Evolutionary conservation across 2,329 filamentous ascomycete species (phyloP).

Genomic region (Neonectria neomacrospora): DNA sequence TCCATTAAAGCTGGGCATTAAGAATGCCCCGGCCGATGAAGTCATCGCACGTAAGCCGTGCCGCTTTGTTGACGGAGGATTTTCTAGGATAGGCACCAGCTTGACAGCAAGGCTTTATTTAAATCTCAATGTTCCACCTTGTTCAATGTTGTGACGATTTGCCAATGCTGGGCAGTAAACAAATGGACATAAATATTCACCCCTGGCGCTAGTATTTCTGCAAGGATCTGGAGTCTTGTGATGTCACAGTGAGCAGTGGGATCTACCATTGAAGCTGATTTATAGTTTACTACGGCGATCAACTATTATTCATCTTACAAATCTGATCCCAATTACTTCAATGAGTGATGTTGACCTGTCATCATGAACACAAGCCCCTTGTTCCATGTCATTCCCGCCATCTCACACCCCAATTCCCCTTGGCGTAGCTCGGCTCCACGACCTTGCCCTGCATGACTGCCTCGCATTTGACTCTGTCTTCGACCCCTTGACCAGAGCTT

Average conservation of each 20-base stretch:
- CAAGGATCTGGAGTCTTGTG: not conserved
- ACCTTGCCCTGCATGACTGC: conserved; percentile 68
- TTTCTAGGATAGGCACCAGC: not conserved
- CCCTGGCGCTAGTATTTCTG: not conserved
- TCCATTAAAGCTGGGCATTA: not conserved
- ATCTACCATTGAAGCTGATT: no score
- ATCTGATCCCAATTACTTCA: no score
- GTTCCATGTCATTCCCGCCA: conserved; percentile 66
- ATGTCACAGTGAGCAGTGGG: not conserved
- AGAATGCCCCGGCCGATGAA: not conserved
- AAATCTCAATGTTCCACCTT: not conserved
- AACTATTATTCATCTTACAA: no score
- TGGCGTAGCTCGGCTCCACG: conserved; percentile 69
- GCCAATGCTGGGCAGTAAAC: no score
- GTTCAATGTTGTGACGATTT: no score
- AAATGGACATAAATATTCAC: no score
- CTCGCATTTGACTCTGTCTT: conserved; percentile 60
- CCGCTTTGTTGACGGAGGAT: not conserved
- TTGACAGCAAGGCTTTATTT: not conserved
- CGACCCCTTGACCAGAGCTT: not conserved
- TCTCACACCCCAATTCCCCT: conserved; percentile 68
- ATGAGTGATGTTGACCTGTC: no score
- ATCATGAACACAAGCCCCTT: no score
- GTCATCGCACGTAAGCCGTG: not conserved
- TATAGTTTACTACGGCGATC: no score